phyloP scores from a whole-genome alignment of 371 early-diverging fungal species.

The Mucor circinelloides region DNA sequence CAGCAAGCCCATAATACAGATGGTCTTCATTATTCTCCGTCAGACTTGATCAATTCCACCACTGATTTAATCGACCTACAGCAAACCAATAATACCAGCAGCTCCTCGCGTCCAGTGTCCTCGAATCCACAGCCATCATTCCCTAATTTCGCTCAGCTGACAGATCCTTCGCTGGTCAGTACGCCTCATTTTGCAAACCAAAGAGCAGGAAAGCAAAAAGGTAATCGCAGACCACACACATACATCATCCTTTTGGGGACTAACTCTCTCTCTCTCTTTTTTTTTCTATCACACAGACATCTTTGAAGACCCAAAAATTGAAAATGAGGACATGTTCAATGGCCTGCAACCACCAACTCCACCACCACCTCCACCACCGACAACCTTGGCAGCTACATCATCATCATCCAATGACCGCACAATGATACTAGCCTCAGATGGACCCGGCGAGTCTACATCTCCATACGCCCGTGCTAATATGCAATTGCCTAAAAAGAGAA shows the following conservation, averaged over 20 bases:
- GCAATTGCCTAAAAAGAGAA: constrained; percentile 16
- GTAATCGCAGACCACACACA: neutral
- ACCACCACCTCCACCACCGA: neutral
- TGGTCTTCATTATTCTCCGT: constrained; percentile 17
- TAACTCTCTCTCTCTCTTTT: no score
- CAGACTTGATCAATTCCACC: neutral
- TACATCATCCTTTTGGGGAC: neutral
- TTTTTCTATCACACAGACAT: constrained; percentile 3
- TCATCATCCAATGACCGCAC: neutral
- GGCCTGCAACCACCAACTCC: no score
- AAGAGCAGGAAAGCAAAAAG: constrained; percentile 2
- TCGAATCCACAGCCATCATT: neutral
- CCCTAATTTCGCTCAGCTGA: neutral
- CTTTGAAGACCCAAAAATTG: constrained; percentile 18
- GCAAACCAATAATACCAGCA: constrained; percentile 3
- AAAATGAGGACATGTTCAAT: neutral
- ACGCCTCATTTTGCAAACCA: constrained; percentile 3
- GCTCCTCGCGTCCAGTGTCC: constrained; percentile 1
- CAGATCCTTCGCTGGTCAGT: neutral
- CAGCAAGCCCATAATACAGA: neutral
- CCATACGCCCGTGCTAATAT: constrained; percentile 31
- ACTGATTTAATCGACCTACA: constrained; percentile 31
- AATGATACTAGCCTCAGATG: constrained; percentile 3
- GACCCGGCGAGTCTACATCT: constrained; percentile 11
- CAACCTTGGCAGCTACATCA: neutral